Evolutionary conservation across 495 filamentous ascomycete species (phyloP), one percentile per base, ranked within the genome.

Genomic region (Podospora pseudocomata): DNA sequence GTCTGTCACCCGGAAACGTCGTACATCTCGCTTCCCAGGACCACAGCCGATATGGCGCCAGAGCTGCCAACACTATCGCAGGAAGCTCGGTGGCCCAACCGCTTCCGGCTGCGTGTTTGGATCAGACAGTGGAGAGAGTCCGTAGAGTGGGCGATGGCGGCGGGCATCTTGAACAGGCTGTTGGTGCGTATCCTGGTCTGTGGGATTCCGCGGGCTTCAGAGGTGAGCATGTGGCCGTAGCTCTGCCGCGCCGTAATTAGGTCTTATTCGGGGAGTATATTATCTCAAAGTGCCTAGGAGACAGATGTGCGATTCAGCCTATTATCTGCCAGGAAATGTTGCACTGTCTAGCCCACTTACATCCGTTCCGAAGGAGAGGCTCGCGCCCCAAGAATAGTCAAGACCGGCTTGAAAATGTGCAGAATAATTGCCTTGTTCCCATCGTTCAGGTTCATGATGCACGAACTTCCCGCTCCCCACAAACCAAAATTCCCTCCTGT

Each of bases 111-210:
- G 62, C 65, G 44, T 66, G 67, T 60, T 70, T 67, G 75, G 68
- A 70, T 55, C 28, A 64, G 60, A 64, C 56, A 63, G 69, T 74
- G 74, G 72, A 74, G 75, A 76, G 74, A 73, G 72, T 76, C 76
- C 76, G 72, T 49, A 69, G 62, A 60, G 67, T 59, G 20, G 68
- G 53, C 23, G 49, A 54, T 18, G 32, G 56, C 34, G 27, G 64
- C 65, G 64, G 63, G 19, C 27, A 44, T 61, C 28, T 58, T 27
- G 32, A 27, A 2, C 20, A 26, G 19, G 20, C 28, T 20, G 55
- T 44, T 57, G 63, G 15, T 26, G 28, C 26, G 30, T 70, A 70
- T 70, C 56, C 32, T 57, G 67, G 64, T 67, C 30, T 54, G 60
- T 69, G 60, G 60, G 54, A 61, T 53, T 54, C 49, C 39, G 39